These are phyloP conservation scores for Bacterosira constricta DNA, from an alignment of 108 stramenopile genomes.

Conservation along the genomic window DNA sequence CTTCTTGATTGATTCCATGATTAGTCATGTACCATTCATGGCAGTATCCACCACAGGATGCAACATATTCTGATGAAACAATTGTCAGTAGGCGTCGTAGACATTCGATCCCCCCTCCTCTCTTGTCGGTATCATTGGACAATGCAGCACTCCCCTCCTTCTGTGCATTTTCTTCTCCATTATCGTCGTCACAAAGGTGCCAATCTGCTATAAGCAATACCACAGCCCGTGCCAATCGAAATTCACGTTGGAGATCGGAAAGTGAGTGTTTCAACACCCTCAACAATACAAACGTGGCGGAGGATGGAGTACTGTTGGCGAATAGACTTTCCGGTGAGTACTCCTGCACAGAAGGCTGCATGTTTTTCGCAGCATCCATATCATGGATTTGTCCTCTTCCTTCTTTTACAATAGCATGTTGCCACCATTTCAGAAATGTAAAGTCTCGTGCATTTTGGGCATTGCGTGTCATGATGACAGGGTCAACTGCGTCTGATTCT, in stretches of 20 bases:
- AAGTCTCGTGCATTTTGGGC: conserved; percentile 34
- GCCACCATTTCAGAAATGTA: conserved; percentile 38
- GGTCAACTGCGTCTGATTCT: background rate
- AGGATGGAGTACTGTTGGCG: background rate
- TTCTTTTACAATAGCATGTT: conserved; percentile 20
- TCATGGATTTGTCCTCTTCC: background rate
- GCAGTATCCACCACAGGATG: conserved; percentile 42
- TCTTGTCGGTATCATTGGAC: background rate
- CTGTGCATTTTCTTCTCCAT: background rate
- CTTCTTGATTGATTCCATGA: conserved; percentile 5
- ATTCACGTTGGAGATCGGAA: conserved; percentile 57
- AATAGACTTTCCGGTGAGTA: conserved; percentile 21
- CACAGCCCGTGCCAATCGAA: conserved; percentile 41
- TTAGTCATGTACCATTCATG: conserved; percentile 32
- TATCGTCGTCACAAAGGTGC: conserved; percentile 25
- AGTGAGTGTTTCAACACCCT: conserved; percentile 56
- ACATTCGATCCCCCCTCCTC: conserved; percentile 15
- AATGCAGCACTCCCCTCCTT: background rate
- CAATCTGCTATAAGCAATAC: conserved; percentile 34
- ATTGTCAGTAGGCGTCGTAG: conserved; percentile 44
- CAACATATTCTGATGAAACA: conserved; percentile 43
- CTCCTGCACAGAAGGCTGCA: background rate
- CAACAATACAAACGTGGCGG: conserved; percentile 28
- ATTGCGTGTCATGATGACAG: background rate
- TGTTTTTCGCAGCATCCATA: background rate